Evolutionary conservation across 495 filamentous ascomycete genomes (phyloP).

Genomic region (Aspergillus funiculosus): DNA sequence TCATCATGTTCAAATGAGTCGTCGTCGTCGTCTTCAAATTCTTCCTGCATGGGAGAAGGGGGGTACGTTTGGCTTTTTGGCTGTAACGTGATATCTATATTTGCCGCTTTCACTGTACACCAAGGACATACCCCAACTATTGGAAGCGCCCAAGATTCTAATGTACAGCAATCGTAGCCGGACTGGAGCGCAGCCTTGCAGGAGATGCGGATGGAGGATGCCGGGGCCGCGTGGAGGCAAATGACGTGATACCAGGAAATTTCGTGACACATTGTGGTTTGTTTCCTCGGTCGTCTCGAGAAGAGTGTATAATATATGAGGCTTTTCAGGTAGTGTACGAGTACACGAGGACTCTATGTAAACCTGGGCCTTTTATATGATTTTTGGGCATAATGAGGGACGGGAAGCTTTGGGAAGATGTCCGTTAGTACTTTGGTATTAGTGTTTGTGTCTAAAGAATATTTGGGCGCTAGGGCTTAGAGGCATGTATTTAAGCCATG

Average conservation of each 20-base stretch:
- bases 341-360: too few relatives aligned
- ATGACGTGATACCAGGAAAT: slow-evolving; percentile 28
- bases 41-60: not conserved
- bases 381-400: not conserved
- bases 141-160: slow-evolving; percentile 16
- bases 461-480: not conserved
- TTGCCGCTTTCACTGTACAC: slow-evolving; percentile 10
- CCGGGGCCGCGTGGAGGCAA: slow-evolving; percentile 20
- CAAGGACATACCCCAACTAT: slow-evolving; percentile 17
- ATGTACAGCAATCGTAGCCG: slow-evolving; percentile 20
- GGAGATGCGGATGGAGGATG: slow-evolving; percentile 12
- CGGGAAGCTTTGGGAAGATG: too few relatives aligned
- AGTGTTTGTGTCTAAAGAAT: not conserved
- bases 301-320: too few relatives aligned
- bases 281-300: not conserved
- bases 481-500: not conserved
- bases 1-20: slow-evolving; percentile 1
- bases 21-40: slow-evolving; percentile 5
- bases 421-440: slow-evolving; percentile 1
- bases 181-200: slow-evolving; percentile 19
- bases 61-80: slow-evolving; percentile 1
- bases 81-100: not conserved
- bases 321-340: too few relatives aligned
- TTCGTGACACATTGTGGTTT: slow-evolving; percentile 29
- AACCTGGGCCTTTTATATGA: not conserved